These are phyloP conservation scores for Heliosperma pusillum DNA, from an alignment of 148 eudicot genomes.

Conservation along the genomic window DNA sequence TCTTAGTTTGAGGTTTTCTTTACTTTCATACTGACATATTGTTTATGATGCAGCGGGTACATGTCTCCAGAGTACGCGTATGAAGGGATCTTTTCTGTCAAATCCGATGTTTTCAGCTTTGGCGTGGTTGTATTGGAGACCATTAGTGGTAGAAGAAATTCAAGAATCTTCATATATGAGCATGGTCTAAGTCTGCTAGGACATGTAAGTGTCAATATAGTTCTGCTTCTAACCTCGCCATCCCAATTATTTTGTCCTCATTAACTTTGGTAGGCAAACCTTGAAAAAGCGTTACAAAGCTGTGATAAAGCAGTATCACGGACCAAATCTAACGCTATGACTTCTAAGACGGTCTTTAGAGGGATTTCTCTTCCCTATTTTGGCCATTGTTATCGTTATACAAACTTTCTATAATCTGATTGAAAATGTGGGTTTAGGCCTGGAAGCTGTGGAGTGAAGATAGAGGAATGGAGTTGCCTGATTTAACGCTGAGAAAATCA, in stretches of 20 bases:
- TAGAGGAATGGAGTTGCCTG: conserved; percentile 25
- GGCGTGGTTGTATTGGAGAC: conserved; percentile 29
- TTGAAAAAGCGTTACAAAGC: too few relatives aligned
- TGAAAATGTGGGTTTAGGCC: conserved; percentile 16
- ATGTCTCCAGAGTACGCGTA: conserved; percentile 32
- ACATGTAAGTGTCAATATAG: conserved; percentile 20
- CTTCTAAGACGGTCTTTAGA: too few relatives aligned
- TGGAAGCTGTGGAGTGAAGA: conserved; percentile 31
- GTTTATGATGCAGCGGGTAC: conserved; percentile 23
- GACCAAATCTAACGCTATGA: too few relatives aligned
- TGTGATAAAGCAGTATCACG: too few relatives aligned
- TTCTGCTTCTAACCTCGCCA: not conserved
- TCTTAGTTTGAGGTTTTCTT: not conserved
- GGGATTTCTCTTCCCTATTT: too few relatives aligned
- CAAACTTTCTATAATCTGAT: not conserved
- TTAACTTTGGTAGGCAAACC: not conserved
- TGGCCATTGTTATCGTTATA: too few relatives aligned
- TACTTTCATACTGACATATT: not conserved
- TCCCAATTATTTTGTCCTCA: not conserved
- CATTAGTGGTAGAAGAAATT: conserved; percentile 28
- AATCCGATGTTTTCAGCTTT: conserved; percentile 31
- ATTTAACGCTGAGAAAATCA: conserved; percentile 9
- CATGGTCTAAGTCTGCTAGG: conserved; percentile 23
- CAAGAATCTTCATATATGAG: conserved; percentile 22
- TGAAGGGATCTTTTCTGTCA: conserved; percentile 27